A percentile compares a stretch with the other conserved stretches of the same genome.
Conservation (phyloP, 345 rosid species). For the Brassica napus region Da-Ae NC_063439.1:426501-427000, state of each 20-base stretch:
- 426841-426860: neutral
- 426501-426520: neutral
- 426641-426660: neutral
- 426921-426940: neutral
- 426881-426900: neutral
- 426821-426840: conserved; percentile 38
- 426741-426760: conserved; percentile 5
- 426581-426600: neutral
- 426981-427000: neutral
- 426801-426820: conserved; percentile 37
- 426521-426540: neutral
- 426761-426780: neutral
- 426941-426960: neutral
- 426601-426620: neutral
- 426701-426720: neutral
- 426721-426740: neutral
- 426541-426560: neutral
- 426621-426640: neutral
- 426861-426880: neutral
- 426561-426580: neutral
- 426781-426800: conserved; percentile 17
- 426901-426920: neutral
- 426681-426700: neutral
- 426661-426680: neutral
- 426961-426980: neutral